A percentile compares a stretch with the other conserved stretches of the same genome.
Evolutionary conservation across 768 basidiomycete species (phyloP).

Genomic region (Suillus variegatus): DNA sequence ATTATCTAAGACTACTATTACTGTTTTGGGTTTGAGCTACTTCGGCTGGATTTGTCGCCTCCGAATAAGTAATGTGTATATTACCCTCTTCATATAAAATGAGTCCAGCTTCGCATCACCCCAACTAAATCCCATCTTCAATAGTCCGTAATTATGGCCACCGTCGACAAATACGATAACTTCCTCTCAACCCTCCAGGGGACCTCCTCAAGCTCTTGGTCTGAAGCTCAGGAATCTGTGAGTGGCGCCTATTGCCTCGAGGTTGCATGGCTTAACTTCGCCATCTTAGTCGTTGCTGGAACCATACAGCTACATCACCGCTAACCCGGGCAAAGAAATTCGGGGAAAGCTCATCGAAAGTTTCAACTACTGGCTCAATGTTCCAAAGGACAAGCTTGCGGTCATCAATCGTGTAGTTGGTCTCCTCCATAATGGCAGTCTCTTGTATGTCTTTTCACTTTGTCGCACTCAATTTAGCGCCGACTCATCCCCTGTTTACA

Average conservation of each 20-base stretch:
- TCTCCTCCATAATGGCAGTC: constrained; percentile 92
- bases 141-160: not conserved
- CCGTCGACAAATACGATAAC: constrained; percentile 40
- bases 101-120: not conserved
- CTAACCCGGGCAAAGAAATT: constrained; percentile 90
- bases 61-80: not conserved
- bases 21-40: not conserved
- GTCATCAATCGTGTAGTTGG: constrained; percentile 79
- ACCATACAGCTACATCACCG: constrained; percentile 83
- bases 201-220: constrained; percentile 24
- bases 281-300: constrained; percentile 61
- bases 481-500: constrained; percentile 31
- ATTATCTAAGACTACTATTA: not conserved
- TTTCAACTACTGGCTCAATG: constrained; percentile 91
- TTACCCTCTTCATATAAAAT: not conserved
- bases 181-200: constrained; percentile 35
- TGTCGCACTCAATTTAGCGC: not conserved
- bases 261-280: not conserved
- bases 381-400: constrained; percentile 68
- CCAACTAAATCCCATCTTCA: not conserved
- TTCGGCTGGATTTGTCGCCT: constrained; percentile 6
- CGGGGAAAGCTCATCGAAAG: constrained; percentile 84
- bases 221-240: constrained; percentile 26
- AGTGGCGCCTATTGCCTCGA: constrained; percentile 6
- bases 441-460: constrained; percentile 58